Evolutionary conservation across 1,284 basidiomycete genomes (phyloP), one percentile per base, ranked within the genome.

Genomic region (Wolfiporia cocos): DNA sequence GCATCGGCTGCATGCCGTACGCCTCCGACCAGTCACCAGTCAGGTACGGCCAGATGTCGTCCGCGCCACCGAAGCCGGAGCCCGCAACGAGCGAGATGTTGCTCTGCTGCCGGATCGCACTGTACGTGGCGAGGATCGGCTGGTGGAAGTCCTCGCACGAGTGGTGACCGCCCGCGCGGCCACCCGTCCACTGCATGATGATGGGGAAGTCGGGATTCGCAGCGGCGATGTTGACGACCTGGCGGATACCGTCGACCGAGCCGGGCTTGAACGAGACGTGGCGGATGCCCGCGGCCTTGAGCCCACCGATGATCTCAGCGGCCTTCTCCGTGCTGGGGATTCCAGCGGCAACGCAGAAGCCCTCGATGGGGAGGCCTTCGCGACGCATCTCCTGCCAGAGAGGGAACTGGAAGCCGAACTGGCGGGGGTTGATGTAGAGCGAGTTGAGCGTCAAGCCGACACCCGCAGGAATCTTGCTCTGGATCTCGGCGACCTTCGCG

Each of bases 141-240:
- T 96, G 92, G 63, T 98, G 94, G 80, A 98, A 94, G 66, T 99
- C 96, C 66, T 99, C 96, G 64, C 85, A 97, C 10, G 91, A 94
- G 70, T 98, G 95, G 58, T 99, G 95, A 47, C 95, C 95, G 55
- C 95, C 95, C n/a, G 95, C 96, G 56, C 95, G 92, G 40, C 95
- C 95, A 60, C 95, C 96, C 37, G 95, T 99, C 95, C 95, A 98
- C 62, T 98, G 95, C 51, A 97, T 72, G 65, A 99, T 92, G 67
- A 99, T 85, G n/a, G 95, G 93, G 77, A 91, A 99, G 66, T 92
- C 85, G 33, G 94, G 91, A 67, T 97, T 94, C 49, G 92, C 77
- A 34, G 88, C 79, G 20, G 96, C 95, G 56, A 99, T 99, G 70
- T 86, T 94, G 65, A 96, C 76, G 46, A 98, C 95, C 65, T 98